A percentile compares a stretch with the other conserved stretches of the same genome.
Conservation (phyloP, 2,329 filamentous ascomycete genomes). For the Fusarium sp. region DNA sequence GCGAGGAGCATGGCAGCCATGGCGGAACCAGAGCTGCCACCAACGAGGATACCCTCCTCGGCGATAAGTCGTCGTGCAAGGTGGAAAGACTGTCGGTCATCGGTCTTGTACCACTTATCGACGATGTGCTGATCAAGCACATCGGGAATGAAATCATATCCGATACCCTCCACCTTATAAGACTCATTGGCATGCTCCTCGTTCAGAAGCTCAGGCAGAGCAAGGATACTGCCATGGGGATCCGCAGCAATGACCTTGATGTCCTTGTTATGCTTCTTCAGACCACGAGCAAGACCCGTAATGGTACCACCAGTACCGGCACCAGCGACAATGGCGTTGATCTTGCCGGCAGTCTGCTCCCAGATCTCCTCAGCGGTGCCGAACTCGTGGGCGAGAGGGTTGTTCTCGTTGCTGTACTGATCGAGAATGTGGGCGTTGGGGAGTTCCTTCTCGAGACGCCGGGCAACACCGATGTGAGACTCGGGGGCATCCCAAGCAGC, state of each 20-base stretch:
- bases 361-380: constrained; percentile 98
- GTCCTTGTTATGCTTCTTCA: constrained; percentile 85
- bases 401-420: constrained; percentile 91
- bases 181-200: constrained; percentile 79
- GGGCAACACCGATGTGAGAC: constrained; percentile 95
- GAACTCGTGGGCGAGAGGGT: constrained; percentile 90
- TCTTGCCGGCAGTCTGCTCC: constrained; percentile 83
- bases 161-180: constrained; percentile 99
- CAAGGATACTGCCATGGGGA: constrained; percentile 89
- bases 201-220: constrained; percentile 81
- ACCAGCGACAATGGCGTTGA: constrained; percentile 86
- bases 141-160: constrained; percentile 97
- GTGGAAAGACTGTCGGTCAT: constrained; percentile 88
- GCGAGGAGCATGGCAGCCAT: constrained; percentile 83
- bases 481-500: constrained; percentile 94
- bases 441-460: constrained; percentile 89
- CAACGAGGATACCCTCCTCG: constrained; percentile 92
- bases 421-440: constrained; percentile 97
- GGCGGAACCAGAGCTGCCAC: constrained; percentile 92
- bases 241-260: constrained; percentile 93
- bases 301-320: constrained; percentile 97
- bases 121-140: constrained; percentile 83
- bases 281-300: constrained; percentile 83
- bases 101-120: constrained; percentile 98
- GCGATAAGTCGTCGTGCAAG: constrained; percentile 90